Conservation (phyloP, 164 flowering plant genomes). For the Nymphaea colorata region DNA sequence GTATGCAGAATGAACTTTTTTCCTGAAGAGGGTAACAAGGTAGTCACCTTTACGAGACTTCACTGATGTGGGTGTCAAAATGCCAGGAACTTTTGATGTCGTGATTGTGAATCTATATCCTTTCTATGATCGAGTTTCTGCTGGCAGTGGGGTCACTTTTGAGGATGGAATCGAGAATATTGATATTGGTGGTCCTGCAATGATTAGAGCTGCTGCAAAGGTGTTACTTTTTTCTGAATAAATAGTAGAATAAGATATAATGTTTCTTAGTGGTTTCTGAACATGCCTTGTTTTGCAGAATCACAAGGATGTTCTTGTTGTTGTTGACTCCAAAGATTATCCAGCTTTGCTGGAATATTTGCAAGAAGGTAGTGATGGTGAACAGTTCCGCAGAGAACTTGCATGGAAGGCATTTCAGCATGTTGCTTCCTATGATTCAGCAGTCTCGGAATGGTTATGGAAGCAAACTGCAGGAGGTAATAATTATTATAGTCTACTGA, state of each 20-base stretch:
- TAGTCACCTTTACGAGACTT: background rate
- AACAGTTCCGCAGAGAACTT: conserved; percentile 62
- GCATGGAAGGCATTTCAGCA: conserved; percentile 99
- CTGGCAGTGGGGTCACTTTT: conserved; percentile 50
- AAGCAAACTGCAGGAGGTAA: conserved; percentile 65
- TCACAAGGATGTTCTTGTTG: conserved; percentile 90
- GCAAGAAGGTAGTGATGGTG: conserved; percentile 39
- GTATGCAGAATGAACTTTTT: conserved; percentile 24
- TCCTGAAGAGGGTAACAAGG: too few relatives aligned
- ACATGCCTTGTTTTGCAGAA: conserved; percentile 42
- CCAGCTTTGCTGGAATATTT: conserved; percentile 65
- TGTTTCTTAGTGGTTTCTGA: background rate
- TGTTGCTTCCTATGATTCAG: conserved; percentile 93
- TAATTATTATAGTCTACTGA: background rate
- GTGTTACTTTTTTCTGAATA: conserved; percentile 15
- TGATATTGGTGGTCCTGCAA: conserved; percentile 98
- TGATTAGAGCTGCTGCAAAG: conserved; percentile 99
- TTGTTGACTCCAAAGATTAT: conserved; percentile 83
- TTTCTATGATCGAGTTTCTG: conserved; percentile 77
- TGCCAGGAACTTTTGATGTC: conserved; percentile 73
- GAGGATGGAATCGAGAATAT: conserved; percentile 96
- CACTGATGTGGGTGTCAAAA: background rate
- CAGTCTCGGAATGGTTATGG: conserved; percentile 99
- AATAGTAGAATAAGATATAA: background rate
- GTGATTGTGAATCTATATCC: conserved; percentile 97